phyloP scores from a whole-genome alignment of 2,329 filamentous ascomycete species.

The Ceratocystis papillata region DNA sequence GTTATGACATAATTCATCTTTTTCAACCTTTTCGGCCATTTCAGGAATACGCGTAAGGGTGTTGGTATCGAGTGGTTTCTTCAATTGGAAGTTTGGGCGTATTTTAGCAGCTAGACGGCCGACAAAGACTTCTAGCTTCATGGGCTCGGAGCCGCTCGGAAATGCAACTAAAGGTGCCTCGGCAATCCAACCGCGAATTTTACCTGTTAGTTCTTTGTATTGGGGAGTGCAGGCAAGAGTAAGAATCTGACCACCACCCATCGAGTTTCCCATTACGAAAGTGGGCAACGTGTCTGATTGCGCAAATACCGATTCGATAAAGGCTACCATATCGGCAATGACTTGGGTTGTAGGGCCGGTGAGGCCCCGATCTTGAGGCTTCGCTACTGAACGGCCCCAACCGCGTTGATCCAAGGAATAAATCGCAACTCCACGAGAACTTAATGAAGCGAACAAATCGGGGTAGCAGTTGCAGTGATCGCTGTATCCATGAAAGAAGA shows the following conservation, averaged over 20 bases:
- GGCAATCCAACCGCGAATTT: conserved; percentile 62
- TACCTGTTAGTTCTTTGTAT: conserved; percentile 45
- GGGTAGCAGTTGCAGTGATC: conserved; percentile 74
- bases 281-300: conserved; percentile 51
- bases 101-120: conserved; percentile 59
- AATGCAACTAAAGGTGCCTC: conserved; percentile 73
- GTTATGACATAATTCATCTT: conserved; percentile 66
- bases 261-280: conserved; percentile 82
- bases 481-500: conserved; percentile 83
- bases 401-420: conserved; percentile 76
- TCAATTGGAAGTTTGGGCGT: conserved; percentile 56
- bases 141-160: conserved; percentile 53
- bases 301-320: conserved; percentile 44
- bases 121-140: conserved; percentile 48
- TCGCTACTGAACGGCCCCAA: conserved; percentile 66
- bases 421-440: conserved; percentile 60
- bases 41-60: conserved; percentile 57
- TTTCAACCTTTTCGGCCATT: conserved; percentile 48
- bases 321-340: conserved; percentile 65
- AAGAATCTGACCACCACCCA: conserved; percentile 74
- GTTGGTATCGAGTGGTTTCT: conserved; percentile 52
- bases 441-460: conserved; percentile 60
- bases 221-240: conserved; percentile 43
- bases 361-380: conserved; percentile 52
- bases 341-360: conserved; percentile 65